A percentile compares a stretch with the other conserved stretches of the same genome.
Conservation (phyloP, 768 basidiomycete species). For the Mycena alexandri region DNA sequence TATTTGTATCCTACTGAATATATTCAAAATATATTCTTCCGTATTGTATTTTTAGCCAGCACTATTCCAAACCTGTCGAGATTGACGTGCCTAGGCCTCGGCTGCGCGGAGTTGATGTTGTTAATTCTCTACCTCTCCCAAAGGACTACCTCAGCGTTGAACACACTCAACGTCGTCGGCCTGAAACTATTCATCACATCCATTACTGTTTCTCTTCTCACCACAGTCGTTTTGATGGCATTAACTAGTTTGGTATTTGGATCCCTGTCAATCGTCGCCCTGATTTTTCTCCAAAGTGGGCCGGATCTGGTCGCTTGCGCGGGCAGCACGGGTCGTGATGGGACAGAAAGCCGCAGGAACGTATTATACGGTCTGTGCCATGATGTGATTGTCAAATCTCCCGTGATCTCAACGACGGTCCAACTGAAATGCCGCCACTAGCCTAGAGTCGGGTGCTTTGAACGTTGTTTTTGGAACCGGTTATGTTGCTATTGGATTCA, state of each 20-base stretch:
- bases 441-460: slow-evolving; percentile 1
- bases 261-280: not conserved
- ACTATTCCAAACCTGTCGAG: no score
- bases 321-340: not conserved
- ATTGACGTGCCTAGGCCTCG: no score
- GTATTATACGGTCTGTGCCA: not conserved
- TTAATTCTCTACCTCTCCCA: no score
- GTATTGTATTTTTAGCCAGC: no score
- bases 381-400: not conserved
- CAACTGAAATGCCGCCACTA: not conserved
- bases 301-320: not conserved
- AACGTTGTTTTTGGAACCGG: not conserved
- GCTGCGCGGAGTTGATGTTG: no score
- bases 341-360: not conserved
- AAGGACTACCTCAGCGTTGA: no score
- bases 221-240: not conserved
- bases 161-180: no score
- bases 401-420: no score
- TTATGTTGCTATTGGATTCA: not conserved
- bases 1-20: no score
- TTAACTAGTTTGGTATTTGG: not conserved
- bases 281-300: not conserved
- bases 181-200: not conserved
- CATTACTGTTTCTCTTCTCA: not conserved
- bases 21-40: no score